Evolutionary conservation across 139 green algal genomes (phyloP).

Genomic region (Chlamydomonas sphaeroides): DNA sequence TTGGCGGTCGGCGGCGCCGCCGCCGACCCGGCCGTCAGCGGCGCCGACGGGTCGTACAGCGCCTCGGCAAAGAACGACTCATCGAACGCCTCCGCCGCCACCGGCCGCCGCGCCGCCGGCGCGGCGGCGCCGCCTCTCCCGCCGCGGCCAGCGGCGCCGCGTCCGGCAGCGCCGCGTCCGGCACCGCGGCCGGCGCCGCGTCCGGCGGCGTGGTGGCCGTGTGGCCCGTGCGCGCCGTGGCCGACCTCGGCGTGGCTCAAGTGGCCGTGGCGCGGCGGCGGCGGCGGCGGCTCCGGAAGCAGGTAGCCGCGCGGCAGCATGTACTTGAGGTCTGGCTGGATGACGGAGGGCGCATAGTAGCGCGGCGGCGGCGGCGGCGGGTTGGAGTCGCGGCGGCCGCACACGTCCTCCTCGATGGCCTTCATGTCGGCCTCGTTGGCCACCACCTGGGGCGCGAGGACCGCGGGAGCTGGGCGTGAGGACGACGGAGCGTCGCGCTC

Average conservation of each 20-base stretch:
- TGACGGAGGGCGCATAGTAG: conserved; percentile 43
- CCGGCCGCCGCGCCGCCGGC: neutral
- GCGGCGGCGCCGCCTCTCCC: neutral
- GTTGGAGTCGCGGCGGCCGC: conserved; percentile 7
- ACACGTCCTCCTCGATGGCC: conserved; percentile 31
- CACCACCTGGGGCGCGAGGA: neutral
- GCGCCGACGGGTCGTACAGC: neutral
- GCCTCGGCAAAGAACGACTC: conserved; percentile 17
- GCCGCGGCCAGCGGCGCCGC: neutral
- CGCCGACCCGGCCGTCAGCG: neutral
- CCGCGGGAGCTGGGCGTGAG: too few species aligned
- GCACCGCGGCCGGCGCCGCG: neutral
- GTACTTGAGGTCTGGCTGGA: conserved; percentile 48
- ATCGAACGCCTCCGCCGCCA: neutral
- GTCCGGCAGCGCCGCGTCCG: neutral
- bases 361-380: conserved; percentile 7
- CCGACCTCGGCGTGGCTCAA: neutral
- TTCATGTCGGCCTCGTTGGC: conserved; percentile 18
- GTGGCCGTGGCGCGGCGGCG: neutral
- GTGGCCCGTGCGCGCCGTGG: neutral
- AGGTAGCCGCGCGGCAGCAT: neutral
- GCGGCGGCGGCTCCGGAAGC: neutral
- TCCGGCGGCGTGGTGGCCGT: neutral
- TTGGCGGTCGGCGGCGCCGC: neutral
- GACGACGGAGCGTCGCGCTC: too few species aligned